phyloP scores from a whole-genome alignment of 306 rosid genomes.

The Inga leiocalycina region DNA sequence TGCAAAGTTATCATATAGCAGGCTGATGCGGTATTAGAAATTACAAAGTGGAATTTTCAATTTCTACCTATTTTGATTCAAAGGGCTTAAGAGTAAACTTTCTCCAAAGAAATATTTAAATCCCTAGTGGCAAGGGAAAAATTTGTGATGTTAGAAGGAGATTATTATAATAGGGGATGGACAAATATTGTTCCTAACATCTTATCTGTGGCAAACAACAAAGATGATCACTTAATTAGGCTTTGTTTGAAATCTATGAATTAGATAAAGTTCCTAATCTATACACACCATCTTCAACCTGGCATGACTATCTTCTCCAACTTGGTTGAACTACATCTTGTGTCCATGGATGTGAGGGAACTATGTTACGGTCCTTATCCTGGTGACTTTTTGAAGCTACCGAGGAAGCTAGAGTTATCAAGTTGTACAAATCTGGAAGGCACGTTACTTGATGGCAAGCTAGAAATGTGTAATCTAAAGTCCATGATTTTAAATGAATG shows the following conservation, averaged over 20 bases:
- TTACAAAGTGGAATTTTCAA: background rate
- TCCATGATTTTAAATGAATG: accelerated
- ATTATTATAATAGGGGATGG: background rate
- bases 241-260: background rate
- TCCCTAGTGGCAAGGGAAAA: background rate
- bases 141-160: background rate
- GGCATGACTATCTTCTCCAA: background rate
- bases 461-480: background rate
- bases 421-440: background rate
- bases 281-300: background rate
- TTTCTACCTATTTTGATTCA: background rate
- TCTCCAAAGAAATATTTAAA: background rate
- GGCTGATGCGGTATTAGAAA: background rate
- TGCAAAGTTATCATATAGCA: slow-evolving; percentile 21
- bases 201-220: background rate
- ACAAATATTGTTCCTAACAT: slow-evolving; percentile 32
- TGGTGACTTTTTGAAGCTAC: background rate
- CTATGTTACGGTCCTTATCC: background rate
- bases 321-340: background rate
- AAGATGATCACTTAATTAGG: background rate
- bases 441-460: background rate
- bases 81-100: background rate
- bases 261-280: slow-evolving; percentile 9
- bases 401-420: accelerated
- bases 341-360: background rate